Evolutionary conservation across 805 yeast species (phyloP), one percentile per base, ranked within the genome.

Genomic region (Pichia deserticola): DNA sequence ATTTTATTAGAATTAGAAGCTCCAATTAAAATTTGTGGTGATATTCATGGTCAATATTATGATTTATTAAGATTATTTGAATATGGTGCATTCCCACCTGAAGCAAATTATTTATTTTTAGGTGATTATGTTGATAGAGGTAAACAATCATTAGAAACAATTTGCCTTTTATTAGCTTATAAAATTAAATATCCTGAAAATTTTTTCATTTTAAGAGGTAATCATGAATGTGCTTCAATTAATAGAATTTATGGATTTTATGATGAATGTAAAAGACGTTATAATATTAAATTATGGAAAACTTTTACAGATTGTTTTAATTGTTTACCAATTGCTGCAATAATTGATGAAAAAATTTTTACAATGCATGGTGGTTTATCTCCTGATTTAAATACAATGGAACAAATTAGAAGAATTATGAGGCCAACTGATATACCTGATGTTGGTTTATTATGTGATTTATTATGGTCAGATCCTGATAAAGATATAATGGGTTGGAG

Each of bases 51-150:
- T 51, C 99, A 92, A 72, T 92, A 93, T 71, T 92, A 92, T 66
- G 99, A 92, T 70, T 79, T 92, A 61, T 78, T 92, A 67, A 85
- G 99, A 70, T 79, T 92, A 61, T 92, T 92, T 63, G 98, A 93
- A 74, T 92, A 92, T 65, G 98, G 99, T 61, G 99, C 98, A 3
- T 92, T 93, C 77, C 99, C 99, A 1, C 99, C 99, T 11, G 98
- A 93, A 69, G 95, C 98, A 20, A 92, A 92, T 74, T 92, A 92
- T 73, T 75, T 92, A 61, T 92, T 92, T 66, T 72, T 92, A 52
- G 99, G 99, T 58, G 99, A 92, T 76, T 92, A 92, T 66, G 99
- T 92, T 58, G 99, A 92, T 75, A 85, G 99, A 77, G 99, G 99
- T 64, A 89, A 90, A 67, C 98, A 93, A 75, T 88, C 96, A 33